These are phyloP conservation scores for Ploettnerulaceae sp. DNA, from an alignment of 2,329 filamentous ascomycete species.

Conservation along the genomic window DNA sequence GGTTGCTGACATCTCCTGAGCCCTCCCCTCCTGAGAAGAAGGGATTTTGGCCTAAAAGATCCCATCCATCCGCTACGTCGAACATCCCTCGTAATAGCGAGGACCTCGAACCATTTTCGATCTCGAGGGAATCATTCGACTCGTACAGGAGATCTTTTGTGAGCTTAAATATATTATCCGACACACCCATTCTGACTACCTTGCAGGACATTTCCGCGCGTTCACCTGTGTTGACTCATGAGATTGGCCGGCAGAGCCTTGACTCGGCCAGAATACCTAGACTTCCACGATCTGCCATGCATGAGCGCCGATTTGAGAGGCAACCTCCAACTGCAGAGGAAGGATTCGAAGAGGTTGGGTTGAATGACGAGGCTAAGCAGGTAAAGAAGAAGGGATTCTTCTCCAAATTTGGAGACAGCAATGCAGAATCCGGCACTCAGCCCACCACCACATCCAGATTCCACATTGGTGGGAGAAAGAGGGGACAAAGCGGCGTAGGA, in stretches of 20 bases:
- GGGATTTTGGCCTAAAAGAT: conserved; percentile 62
- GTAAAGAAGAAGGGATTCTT: conserved; percentile 73
- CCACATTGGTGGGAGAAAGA: conserved; percentile 66
- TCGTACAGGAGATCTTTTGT: conserved; percentile 95
- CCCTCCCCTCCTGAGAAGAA: conserved; percentile 88
- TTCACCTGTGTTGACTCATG: conserved; percentile 65
- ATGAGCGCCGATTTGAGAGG: conserved; percentile 52
- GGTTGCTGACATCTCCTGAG: conserved; percentile 40
- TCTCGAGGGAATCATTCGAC: conserved; percentile 94
- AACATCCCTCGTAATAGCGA: conserved; percentile 56
- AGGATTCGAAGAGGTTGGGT: conserved; percentile 82
- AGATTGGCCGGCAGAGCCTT: conserved; percentile 67
- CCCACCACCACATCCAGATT: conserved; percentile 51
- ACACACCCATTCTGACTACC: conserved; percentile 9
- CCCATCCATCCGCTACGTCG: conserved; percentile 49
- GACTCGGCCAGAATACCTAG: conserved; percentile 67
- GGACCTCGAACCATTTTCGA: conserved; percentile 89
- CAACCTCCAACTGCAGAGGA: conserved; percentile 69
- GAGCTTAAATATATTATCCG: conserved; percentile 36
- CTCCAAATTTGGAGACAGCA: conserved; percentile 65
- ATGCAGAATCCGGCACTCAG: conserved; percentile 30
- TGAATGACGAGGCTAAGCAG: conserved; percentile 64
- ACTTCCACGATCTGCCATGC: conserved; percentile 56
- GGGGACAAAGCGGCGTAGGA: conserved; percentile 64
- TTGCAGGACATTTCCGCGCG: conserved; percentile 81